Base-by-base conservation (phyloP, 2,329 filamentous ascomycete species). In the Arthrobotrys entomopaga region DNA sequence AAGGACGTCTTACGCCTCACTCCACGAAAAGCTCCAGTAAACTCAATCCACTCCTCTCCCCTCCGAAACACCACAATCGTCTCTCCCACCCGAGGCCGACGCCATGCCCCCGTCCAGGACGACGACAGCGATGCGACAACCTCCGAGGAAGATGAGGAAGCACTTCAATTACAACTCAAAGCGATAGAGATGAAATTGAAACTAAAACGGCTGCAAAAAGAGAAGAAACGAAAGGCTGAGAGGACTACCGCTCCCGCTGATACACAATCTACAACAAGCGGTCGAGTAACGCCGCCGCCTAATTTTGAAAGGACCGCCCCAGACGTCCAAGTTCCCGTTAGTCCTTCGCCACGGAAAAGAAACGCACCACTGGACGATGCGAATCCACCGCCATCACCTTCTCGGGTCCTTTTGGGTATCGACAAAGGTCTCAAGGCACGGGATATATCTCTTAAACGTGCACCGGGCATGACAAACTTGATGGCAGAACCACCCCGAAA, bases 131-230 rank as follows among this genome's bases (percentile, higher is more conserved):
- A 81, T 56, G 79, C 78, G 10, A 80, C 79, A 83, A 84, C 2
- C 83, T 90, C 85, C 7, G 86, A 87, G n/a, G 87, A 96, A 5
- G 93, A 96, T 78, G 94, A 97, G 81, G 93, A 98, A 83, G 96
- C 89, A 0, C 83, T 98, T 38, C 88, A 96, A 79, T 83, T 99
- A 76, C 89, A 96, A 80, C 84, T 98, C 3, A 89, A 93, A 77
- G 92, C 91, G 65, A 96, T 99, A 70, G 90, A 98, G 81, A 92
- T 93, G 5, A 89, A 90, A 73, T 83, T 98, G 60, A 95, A 90
- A 81, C 82, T 98, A 77, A 98, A 97, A 82, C 93, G 90, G 79
- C 83, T 98, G 13, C 91, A 95, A 80, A 89, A 89, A 76, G 83
- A 79, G 82, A 87, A 81, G 87, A 85, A 79, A 82, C 84, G 57